A percentile compares a stretch with the other conserved stretches of the same genome.
Evolutionary conservation across 1,139 yeast species (phyloP).

Genomic region (Pichia sp.): DNA sequence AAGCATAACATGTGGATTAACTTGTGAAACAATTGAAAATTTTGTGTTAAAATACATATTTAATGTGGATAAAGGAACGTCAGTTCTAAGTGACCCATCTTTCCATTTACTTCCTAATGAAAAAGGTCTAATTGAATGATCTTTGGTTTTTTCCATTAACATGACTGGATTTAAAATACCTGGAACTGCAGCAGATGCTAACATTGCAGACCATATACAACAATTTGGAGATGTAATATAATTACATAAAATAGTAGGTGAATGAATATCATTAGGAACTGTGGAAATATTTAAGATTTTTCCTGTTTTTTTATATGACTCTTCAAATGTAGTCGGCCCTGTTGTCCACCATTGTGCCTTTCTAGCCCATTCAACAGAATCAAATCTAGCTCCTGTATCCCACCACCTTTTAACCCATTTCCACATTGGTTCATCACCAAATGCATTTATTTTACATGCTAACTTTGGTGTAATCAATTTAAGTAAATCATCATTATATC

Average conservation of each 20-base stretch:
- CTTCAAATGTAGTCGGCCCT: slow-evolving; percentile 69
- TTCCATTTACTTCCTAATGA: slow-evolving; percentile 72
- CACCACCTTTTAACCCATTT: slow-evolving; percentile 62
- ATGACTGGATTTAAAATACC: slow-evolving; percentile 81
- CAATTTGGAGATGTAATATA: slow-evolving; percentile 75
- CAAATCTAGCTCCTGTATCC: slow-evolving; percentile 75
- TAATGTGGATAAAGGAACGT: slow-evolving; percentile 61
- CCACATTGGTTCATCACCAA: slow-evolving; percentile 54
- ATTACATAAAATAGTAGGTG: slow-evolving; percentile 75
- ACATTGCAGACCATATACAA: slow-evolving; percentile 72
- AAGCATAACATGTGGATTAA: slow-evolving; percentile 72
- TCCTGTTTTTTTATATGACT: slow-evolving; percentile 64
- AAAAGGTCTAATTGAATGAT: slow-evolving; percentile 51
- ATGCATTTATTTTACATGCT: slow-evolving; percentile 63
- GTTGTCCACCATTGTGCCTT: slow-evolving; percentile 63
- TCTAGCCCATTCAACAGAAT: slow-evolving; percentile 68
- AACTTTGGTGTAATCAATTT: slow-evolving; percentile 54
- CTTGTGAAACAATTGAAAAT: slow-evolving; percentile 73
- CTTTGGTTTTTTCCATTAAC: slow-evolving; percentile 57
- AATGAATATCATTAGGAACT: slow-evolving; percentile 77
- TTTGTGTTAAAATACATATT: slow-evolving; percentile 76
- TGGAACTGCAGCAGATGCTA: slow-evolving; percentile 80
- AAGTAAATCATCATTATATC: slow-evolving; percentile 61
- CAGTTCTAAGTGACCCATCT: slow-evolving; percentile 69
- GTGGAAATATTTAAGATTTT: slow-evolving; percentile 66